A percentile compares a stretch with the other conserved stretches of the same genome.
These are phyloP conservation scores for Nothophaeocryptopus gaeumannii DNA, from an alignment of 2,329 filamentous ascomycete species.

Conservation along the genomic window DNA sequence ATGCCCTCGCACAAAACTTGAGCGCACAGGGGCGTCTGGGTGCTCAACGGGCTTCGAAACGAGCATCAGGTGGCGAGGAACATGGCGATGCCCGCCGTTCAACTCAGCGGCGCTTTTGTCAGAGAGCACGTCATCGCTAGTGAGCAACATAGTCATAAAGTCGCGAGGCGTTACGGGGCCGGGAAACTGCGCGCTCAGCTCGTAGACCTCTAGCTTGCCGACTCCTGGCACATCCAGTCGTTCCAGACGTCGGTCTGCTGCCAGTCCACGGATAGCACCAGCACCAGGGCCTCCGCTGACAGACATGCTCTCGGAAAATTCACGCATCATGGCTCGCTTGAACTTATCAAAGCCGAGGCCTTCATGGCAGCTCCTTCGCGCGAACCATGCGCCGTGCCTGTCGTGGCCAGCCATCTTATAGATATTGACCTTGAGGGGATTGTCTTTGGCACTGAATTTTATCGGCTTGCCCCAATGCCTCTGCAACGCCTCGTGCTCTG, in stretches of 20 bases:
- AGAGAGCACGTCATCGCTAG: constrained; percentile 55
- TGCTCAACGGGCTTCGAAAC: constrained; percentile 82
- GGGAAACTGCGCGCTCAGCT: constrained; percentile 84
- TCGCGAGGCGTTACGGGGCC: constrained; percentile 84
- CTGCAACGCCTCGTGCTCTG: constrained; percentile 60
- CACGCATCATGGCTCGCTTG: constrained; percentile 70
- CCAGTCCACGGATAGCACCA: constrained; percentile 79
- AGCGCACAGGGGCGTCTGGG: constrained; percentile 65
- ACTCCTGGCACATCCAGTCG: constrained; percentile 56
- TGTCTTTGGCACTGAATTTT: constrained; percentile 68
- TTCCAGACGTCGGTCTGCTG: constrained; percentile 73
- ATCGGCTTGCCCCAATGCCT: constrained; percentile 83
- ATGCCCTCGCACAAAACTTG: constrained; percentile 75
- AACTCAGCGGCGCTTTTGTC: constrained; percentile 40
- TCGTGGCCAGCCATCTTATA: constrained; percentile 80
- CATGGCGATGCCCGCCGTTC: constrained; percentile 34
- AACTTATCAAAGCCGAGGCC: constrained; percentile 74
- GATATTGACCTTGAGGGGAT: constrained; percentile 71
- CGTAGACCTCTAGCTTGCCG: constrained; percentile 71
- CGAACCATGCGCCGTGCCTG: constrained; percentile 85
- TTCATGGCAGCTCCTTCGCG: constrained; percentile 76
- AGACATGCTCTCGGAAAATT: constrained; percentile 76
- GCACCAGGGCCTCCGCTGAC: constrained; percentile 67
- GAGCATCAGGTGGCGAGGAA: constrained; percentile 74
- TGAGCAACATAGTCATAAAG: constrained; percentile 77